These are phyloP conservation scores for Hymenoscyphus fructigenus DNA, from an alignment of 2,329 filamentous ascomycete genomes.

Conservation along the genomic window DNA sequence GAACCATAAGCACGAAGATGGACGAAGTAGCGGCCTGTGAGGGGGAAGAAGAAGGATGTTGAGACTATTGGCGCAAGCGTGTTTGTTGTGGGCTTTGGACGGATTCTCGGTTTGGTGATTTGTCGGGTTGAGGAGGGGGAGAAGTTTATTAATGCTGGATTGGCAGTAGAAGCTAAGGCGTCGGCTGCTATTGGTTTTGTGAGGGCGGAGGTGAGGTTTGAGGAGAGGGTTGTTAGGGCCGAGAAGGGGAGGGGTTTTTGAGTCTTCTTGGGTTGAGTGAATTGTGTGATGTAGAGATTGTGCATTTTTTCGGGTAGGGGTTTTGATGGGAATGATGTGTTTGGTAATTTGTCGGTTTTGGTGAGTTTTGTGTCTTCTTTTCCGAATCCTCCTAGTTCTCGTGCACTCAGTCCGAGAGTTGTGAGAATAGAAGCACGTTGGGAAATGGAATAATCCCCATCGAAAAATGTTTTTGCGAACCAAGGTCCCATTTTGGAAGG, in stretches of 20 bases:
- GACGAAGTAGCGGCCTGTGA: conserved; percentile 77
- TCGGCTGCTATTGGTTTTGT: conserved; percentile 78
- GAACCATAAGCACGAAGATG: conserved; percentile 53
- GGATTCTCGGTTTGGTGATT: conserved; percentile 79
- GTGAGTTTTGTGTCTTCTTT: conserved; percentile 42
- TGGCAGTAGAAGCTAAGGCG: conserved; percentile 76
- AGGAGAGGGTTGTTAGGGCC: conserved; percentile 65
- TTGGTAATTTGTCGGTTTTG: conserved; percentile 32
- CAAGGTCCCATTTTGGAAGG: conserved; percentile 78
- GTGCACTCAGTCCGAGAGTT: conserved; percentile 75
- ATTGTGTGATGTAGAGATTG: conserved; percentile 58
- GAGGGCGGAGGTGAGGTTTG: conserved; percentile 67
- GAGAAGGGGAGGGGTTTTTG: conserved; percentile 18
- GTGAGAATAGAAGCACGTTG: conserved; percentile 82
- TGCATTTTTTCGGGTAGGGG: conserved; percentile 73
- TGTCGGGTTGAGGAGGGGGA: conserved; percentile 40
- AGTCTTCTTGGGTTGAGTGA: conserved; percentile 21
- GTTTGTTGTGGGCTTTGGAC: conserved; percentile 65
- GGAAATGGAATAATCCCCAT: conserved; percentile 84
- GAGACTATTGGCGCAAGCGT: conserved; percentile 75
- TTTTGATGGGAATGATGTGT: conserved; percentile 72
- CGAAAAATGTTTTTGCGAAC: conserved; percentile 83
- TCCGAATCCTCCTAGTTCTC: conserved; percentile 78
- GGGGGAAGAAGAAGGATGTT: conserved; percentile 79
- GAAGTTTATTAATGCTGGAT: conserved; percentile 48